These are phyloP conservation scores for Cryphonectria radicalis DNA, from an alignment of 2,329 filamentous ascomycete species.

Conservation along the genomic window DNA sequence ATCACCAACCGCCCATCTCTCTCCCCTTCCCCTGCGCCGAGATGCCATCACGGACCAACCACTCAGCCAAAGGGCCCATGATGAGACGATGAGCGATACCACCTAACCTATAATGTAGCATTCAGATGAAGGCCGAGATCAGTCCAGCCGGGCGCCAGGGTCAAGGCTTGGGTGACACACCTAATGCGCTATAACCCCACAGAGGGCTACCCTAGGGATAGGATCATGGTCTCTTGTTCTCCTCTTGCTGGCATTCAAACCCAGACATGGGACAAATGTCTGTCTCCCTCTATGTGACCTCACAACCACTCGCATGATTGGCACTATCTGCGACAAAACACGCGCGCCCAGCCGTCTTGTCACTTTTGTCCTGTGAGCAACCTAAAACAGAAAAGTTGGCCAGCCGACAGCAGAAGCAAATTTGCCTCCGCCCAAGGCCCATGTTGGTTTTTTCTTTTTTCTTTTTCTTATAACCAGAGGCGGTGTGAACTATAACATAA, in stretches of 20 bases:
- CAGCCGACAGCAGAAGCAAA: background rate
- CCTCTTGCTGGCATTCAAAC: background rate
- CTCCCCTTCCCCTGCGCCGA: background rate
- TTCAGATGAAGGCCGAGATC: slow-evolving; percentile 3
- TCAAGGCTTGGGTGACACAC: background rate
- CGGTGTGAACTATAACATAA: slow-evolving; percentile 4
- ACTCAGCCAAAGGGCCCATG: background rate
- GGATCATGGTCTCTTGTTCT: background rate
- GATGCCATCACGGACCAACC: background rate
- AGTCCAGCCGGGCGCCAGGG: background rate
- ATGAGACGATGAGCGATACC: background rate
- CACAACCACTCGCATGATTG: no score
- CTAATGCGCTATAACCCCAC: slow-evolving; percentile 16
- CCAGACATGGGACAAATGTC: background rate
- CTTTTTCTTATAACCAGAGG: background rate
- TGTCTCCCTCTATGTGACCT: background rate
- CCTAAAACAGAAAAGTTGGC: no score
- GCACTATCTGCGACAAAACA: background rate
- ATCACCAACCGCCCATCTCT: background rate
- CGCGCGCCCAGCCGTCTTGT: background rate
- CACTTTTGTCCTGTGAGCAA: background rate
- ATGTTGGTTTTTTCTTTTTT: background rate
- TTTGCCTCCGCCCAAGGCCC: background rate
- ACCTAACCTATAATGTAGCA: background rate
- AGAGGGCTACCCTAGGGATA: slow-evolving; percentile 19